phyloP scores from a whole-genome alignment of 129 eudicot genomes.

The Daucus carota region DNA sequence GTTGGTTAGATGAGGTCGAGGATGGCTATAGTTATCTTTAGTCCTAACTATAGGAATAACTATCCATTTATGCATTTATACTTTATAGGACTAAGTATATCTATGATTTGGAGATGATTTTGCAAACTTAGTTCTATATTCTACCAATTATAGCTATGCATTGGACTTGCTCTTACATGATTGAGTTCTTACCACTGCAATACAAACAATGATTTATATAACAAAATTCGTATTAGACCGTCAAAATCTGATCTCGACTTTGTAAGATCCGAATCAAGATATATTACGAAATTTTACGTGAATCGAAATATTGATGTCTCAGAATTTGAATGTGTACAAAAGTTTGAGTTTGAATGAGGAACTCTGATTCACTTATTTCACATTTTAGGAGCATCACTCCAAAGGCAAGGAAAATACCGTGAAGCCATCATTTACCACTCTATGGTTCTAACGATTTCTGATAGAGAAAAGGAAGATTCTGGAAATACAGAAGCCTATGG shows the following conservation, averaged over 20 bases:
- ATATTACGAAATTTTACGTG: not conserved
- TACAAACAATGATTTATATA: not conserved
- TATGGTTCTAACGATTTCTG: constrained; percentile 70
- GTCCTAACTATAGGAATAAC: too few relatives aligned
- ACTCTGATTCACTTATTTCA: not conserved
- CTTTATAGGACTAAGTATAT: too few relatives aligned
- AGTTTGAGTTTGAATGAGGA: not conserved
- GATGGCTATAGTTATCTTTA: too few relatives aligned
- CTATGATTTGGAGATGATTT: too few relatives aligned
- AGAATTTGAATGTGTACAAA: not conserved
- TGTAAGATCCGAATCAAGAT: not conserved
- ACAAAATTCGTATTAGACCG: not conserved
- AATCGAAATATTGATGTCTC: too few relatives aligned
- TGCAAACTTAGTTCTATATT: too few relatives aligned
- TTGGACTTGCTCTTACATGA: too few relatives aligned
- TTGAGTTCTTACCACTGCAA: not conserved
- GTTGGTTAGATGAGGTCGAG: too few relatives aligned
- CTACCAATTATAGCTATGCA: too few relatives aligned
- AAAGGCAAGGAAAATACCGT: constrained; percentile 83
- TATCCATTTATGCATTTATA: too few relatives aligned
- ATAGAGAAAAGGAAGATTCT: constrained; percentile 73
- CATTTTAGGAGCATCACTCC: constrained; percentile 83
- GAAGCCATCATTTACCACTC: constrained; percentile 86
- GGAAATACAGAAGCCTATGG: constrained; percentile 98
- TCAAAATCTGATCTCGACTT: not conserved